Percentiles rank a stretch among this genome's conserved stretches.
Conservation (phyloP, 495 filamentous ascomycete genomes). For the Pseudoneurospora amorphoporcata region DNA sequence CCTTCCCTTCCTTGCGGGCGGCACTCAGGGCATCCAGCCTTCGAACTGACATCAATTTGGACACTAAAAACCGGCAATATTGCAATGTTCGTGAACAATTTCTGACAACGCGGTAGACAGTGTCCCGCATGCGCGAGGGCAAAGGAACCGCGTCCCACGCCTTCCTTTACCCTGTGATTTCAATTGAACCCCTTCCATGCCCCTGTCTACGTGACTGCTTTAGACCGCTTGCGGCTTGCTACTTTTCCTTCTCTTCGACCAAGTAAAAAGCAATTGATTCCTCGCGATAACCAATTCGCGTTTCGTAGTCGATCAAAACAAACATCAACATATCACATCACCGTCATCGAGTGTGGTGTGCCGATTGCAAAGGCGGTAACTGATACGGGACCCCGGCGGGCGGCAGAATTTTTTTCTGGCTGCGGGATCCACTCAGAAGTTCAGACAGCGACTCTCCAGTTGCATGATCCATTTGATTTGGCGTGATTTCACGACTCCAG, state of each 20-base stretch:
- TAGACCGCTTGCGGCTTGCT: not conserved
- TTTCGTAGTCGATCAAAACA: not conserved
- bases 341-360: not conserved
- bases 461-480: not conserved
- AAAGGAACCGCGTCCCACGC: not conserved
- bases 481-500: not conserved
- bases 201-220: not conserved
- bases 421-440: not conserved
- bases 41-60: slow-evolving; percentile 12
- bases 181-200: not conserved
- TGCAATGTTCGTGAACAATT: not conserved
- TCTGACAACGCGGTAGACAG: not conserved
- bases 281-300: not conserved
- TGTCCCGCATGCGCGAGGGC: not conserved
- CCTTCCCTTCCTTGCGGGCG: not conserved
- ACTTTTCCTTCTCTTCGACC: not conserved
- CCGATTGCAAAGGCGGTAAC: not conserved
- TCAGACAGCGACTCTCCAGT: not conserved
- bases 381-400: not conserved
- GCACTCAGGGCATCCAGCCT: not conserved
- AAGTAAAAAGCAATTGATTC: not conserved
- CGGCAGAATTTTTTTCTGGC: not conserved
- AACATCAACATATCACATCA: not conserved
- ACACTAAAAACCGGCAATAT: not conserved
- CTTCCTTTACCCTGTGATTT: not conserved